Evolutionary conservation across 164 flowering plant species (phyloP), one percentile per base, ranked within the genome.

Genomic region (Sedum album): DNA sequence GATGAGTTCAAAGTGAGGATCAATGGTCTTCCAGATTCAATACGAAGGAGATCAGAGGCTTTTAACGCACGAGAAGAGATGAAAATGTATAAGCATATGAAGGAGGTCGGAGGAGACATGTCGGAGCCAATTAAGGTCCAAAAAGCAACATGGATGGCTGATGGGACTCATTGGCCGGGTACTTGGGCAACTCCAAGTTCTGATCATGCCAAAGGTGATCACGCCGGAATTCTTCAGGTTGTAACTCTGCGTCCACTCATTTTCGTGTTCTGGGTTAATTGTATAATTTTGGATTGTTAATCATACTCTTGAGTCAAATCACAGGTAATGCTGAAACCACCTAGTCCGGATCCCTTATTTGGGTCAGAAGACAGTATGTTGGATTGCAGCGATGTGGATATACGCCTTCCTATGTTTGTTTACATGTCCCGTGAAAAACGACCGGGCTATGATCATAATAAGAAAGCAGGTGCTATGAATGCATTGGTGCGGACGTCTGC

Each of bases 91-190:
- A 86, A 87, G 75, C 72, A 69, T 44, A 80, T 79, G 79, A 85
- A 87, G 63, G 85, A 83, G 67, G 76, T 49, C 0, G 63, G 48
- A 30, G 76, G 65, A 26, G 88, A 82, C 61, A 68, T 72, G 1
- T 36, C 74, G 33, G 91, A 85, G 46, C 64, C 11, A 13, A 70
- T 84, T 35, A 87, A 87, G 79, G 66, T 87, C 5, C 70, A 75
- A 5, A 88, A 87, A 60, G 97, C 94, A 67, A 91, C 94, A 20
- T 90, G 97, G 97, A 90, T 90, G 97, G 84, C 92, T 55, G 93
- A 90, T 76, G 87, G 89, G 44, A 85, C 90, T 23, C 94, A 85
- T 67, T 90, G 97, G 97, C 97, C 97, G 30, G 97, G 97, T 14
- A 91, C 95, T 57, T 91, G 97, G 97, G 60, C 76, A 36, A 69